phyloP scores from a whole-genome alignment of 345 rosid genomes.

The Linum trigynum region DNA sequence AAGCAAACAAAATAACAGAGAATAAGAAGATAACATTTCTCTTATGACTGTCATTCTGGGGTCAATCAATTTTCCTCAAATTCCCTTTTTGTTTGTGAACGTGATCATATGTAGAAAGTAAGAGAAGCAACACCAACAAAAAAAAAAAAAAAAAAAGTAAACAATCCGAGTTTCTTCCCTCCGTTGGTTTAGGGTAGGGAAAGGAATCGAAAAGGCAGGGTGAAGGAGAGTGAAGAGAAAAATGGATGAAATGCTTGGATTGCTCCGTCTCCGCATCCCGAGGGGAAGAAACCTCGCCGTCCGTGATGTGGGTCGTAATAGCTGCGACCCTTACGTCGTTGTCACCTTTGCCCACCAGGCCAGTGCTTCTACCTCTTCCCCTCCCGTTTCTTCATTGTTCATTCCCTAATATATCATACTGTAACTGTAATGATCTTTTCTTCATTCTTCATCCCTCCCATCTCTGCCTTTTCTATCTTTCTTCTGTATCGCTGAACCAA shows the following conservation, averaged over 20 bases:
- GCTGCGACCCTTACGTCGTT: slow-evolving; percentile 1
- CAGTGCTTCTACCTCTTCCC: not conserved
- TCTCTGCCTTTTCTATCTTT: not conserved
- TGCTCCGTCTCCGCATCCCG: not conserved
- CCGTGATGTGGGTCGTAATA: not conserved
- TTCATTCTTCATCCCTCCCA: not conserved
- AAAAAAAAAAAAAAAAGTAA: too few species aligned
- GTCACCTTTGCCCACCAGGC: slow-evolving; percentile 1
- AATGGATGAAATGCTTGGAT: slow-evolving; percentile 1
- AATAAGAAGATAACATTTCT: too few species aligned
- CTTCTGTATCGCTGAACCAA: too few species aligned
- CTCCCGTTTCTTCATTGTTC: not conserved
- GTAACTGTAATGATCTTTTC: not conserved
- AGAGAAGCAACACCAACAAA: too few species aligned
- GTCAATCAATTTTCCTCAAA: too few species aligned
- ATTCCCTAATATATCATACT: not conserved
- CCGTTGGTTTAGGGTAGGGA: too few species aligned
- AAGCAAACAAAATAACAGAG: too few species aligned
- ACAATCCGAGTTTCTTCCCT: too few species aligned
- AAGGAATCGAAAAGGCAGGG: too few species aligned
- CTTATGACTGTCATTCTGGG: too few species aligned
- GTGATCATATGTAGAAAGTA: too few species aligned
- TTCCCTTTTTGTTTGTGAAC: too few species aligned
- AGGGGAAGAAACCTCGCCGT: slow-evolving; percentile 2
- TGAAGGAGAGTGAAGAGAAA: not conserved